phyloP scores from a whole-genome alignment of 768 basidiomycete genomes.

The Mycena alexandri region DNA sequence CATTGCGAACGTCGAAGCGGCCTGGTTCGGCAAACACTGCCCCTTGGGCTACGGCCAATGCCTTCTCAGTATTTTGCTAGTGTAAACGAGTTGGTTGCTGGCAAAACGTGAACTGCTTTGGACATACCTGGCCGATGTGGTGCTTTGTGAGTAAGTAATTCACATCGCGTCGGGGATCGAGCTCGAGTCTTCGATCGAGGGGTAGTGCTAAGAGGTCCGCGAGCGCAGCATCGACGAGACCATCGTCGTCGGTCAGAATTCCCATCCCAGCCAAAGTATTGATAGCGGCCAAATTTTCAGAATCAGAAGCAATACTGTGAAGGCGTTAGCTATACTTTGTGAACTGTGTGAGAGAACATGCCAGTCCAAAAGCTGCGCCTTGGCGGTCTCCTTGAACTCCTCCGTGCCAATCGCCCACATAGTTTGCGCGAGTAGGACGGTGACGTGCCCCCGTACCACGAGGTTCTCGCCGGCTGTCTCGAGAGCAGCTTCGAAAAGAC shows the following conservation, averaged over 20 bases:
- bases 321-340: slow-evolving; percentile 13
- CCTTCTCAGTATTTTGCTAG: slow-evolving; percentile 64
- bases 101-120: neutral
- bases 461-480: slow-evolving; percentile 63
- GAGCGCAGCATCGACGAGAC: slow-evolving; percentile 86
- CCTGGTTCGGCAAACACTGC: slow-evolving; percentile 71
- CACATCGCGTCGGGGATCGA: slow-evolving; percentile 80
- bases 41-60: slow-evolving; percentile 67
- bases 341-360: slow-evolving; percentile 50
- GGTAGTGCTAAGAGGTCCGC: slow-evolving; percentile 83
- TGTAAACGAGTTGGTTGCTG: neutral
- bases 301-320: slow-evolving; percentile 79
- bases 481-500: slow-evolving; percentile 75
- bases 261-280: slow-evolving; percentile 92
- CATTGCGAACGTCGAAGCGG: slow-evolving; percentile 59
- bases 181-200: slow-evolving; percentile 68
- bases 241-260: slow-evolving; percentile 81
- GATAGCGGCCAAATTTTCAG: slow-evolving; percentile 85
- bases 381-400: slow-evolving; percentile 83
- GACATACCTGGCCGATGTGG: slow-evolving; percentile 76
- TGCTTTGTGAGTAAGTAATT: slow-evolving; percentile 80
- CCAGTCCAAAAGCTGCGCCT: slow-evolving; percentile 86
- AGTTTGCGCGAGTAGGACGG: slow-evolving; percentile 84
- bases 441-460: slow-evolving; percentile 72
- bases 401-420: slow-evolving; percentile 87